Evolutionary conservation across 352 stramenopile genomes (phyloP).

Genomic region (Phytopythium vexans): DNA sequence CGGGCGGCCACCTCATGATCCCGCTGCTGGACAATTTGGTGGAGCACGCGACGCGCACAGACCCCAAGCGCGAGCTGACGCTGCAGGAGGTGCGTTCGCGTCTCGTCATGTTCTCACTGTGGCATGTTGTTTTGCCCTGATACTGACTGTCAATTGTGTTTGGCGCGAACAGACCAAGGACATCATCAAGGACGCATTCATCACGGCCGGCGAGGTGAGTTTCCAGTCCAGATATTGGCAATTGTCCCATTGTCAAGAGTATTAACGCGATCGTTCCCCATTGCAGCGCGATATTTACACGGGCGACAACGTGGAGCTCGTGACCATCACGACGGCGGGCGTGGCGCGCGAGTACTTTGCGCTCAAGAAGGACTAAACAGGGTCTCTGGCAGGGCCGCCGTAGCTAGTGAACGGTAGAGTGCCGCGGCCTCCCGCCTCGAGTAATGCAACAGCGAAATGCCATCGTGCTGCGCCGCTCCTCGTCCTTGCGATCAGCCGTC

Average conservation of each 20-base stretch:
- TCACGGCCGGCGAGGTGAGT: slow-evolving; percentile 93
- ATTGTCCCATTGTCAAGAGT: slow-evolving; percentile 1
- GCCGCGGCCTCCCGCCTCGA: no score
- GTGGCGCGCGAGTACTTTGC: slow-evolving; percentile 90
- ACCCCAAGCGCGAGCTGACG: slow-evolving; percentile 90
- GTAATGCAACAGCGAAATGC: no score
- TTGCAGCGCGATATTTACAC: slow-evolving; percentile 98
- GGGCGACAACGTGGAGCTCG: slow-evolving; percentile 97
- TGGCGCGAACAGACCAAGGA: slow-evolving; percentile 78
- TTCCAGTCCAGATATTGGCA: no score
- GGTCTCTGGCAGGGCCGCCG: no score
- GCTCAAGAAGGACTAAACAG: slow-evolving; percentile 96
- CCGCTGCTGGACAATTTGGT: slow-evolving; percentile 98
- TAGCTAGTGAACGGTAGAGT: no score
- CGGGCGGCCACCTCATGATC: slow-evolving; percentile 96
- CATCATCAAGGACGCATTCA: slow-evolving; percentile 99
- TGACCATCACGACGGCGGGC: slow-evolving; percentile 94
- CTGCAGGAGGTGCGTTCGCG: slow-evolving; percentile 72
- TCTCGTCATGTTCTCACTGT: not conserved
- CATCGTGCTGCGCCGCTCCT: no score
- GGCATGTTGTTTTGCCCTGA: not conserved
- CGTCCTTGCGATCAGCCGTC: no score
- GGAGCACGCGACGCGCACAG: slow-evolving; percentile 84
- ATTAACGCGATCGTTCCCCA: not conserved
- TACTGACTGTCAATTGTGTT: not conserved